Conservation (phyloP, 371 early-diverging fungal genomes). For the Chytridium lagenaria region DNA sequence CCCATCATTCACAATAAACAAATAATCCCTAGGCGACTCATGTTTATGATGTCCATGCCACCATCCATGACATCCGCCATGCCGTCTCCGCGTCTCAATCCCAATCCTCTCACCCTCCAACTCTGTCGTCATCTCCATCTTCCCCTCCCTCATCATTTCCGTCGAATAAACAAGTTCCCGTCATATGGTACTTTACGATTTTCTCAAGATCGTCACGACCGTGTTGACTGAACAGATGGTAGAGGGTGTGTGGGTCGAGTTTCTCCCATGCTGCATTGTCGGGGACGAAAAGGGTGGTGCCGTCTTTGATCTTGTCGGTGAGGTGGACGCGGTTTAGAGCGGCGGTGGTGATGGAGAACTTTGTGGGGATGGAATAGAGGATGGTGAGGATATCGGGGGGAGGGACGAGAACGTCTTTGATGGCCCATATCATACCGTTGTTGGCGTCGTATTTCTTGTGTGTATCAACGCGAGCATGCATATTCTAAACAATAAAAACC, state of each 20-base stretch:
- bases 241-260: slow-evolving; percentile 38
- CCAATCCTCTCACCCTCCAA: slow-evolving; percentile 23
- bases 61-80: background rate
- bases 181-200: slow-evolving; percentile 42
- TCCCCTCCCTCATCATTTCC: slow-evolving; percentile 35
- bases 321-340: slow-evolving; percentile 33
- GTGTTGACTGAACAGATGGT: slow-evolving; percentile 40
- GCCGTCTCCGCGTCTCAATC: slow-evolving; percentile 23
- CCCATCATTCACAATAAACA: slow-evolving; percentile 40
- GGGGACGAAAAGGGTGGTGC: slow-evolving; percentile 41
- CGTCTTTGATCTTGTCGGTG: slow-evolving; percentile 10
- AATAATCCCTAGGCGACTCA: slow-evolving; percentile 20
- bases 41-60: slow-evolving; percentile 23
- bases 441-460: slow-evolving; percentile 29
- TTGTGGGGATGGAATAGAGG: slow-evolving; percentile 31
- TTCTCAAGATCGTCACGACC: slow-evolving; percentile 42
- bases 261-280: slow-evolving; percentile 41
- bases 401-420: slow-evolving; percentile 39
- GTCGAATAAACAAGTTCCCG: slow-evolving; percentile 40
- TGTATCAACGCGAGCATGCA: slow-evolving; percentile 30
- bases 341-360: slow-evolving; percentile 36
- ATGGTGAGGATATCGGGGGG: slow-evolving; percentile 27
- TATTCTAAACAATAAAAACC: slow-evolving; percentile 27
- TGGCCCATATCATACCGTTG: slow-evolving; percentile 41
- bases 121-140: slow-evolving; percentile 25